These are phyloP conservation scores for Trifolium subterraneum DNA, from an alignment of 306 rosid genomes.

Conservation along the genomic window DNA sequence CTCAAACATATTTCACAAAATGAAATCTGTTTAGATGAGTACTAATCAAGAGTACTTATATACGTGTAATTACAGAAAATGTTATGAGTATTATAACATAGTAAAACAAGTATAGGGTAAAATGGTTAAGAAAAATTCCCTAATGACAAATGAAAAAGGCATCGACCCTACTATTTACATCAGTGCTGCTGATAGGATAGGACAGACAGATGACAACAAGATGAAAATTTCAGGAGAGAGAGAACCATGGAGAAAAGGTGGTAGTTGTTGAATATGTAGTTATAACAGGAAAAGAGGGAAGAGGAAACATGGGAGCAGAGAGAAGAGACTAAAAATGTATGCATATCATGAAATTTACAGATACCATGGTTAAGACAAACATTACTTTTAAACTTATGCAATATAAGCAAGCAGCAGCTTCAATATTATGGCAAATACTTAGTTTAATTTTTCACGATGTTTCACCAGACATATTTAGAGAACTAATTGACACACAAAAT, in stretches of 20 bases:
- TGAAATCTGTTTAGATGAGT: background rate
- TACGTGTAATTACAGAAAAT: background rate
- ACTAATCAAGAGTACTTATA: background rate
- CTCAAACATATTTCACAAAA: background rate
- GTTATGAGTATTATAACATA: background rate
- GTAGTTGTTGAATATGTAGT: no score
- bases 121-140: background rate
- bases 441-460: constrained; percentile 12
- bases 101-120: background rate
- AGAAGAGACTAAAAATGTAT: constrained; percentile 3
- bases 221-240: background rate
- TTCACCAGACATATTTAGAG: background rate
- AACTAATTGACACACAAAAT: background rate
- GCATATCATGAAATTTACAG: constrained; percentile 5
- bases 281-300: background rate
- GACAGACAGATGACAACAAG: constrained; percentile 14
- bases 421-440: constrained; percentile 1
- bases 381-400: constrained; percentile 15
- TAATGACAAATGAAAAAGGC: background rate
- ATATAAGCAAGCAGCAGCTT: constrained; percentile 7
- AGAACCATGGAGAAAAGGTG: constrained; percentile 6
- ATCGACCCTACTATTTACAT: background rate
- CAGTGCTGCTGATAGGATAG: constrained; percentile 21
- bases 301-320: background rate
- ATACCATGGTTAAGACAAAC: background rate